Evolutionary conservation across 2,329 filamentous ascomycete species (phyloP), one percentile per base, ranked within the genome.

Genomic region (Epicoccum nigrum): DNA sequence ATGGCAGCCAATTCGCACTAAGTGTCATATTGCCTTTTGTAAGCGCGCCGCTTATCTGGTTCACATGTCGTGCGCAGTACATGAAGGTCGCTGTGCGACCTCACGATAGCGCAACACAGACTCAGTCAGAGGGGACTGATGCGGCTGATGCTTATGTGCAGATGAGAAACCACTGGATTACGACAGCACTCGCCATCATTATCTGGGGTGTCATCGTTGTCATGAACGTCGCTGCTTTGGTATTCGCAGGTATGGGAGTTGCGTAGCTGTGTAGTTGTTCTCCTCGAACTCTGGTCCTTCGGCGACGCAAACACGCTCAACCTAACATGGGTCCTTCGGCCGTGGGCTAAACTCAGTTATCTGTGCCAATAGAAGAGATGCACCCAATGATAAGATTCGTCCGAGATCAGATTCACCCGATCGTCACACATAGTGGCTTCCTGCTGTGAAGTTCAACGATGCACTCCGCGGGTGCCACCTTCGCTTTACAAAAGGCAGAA

Each of bases 11-110:
- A 72, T 90, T 95, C 6, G 88, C 84, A 0, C 78, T 96, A 12
- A 90, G 86, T 62, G 82, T 92, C 9, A 88, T 92, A 11, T 71
- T 96, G 43, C 91, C 91, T 0, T 92, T 96, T 67, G 84, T 93
- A n/a, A 86, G 84, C 1, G 89, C 90, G 1, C 91, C 91, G 1
- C 76, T 96, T 25, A 87, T 96, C 48, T 95, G 89, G 74, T 95
- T 95, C 64, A 96, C 91, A 0, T 90, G 88, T 62, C 81, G 87
- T 34, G 83, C 85, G 59, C 85, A 85, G 65, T 94, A 88, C 73
- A 96, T 96, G 91, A 89, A 84, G 7, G 87, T 90, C 5, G 70
- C 74, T 49, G 74, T 79, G 13, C 25, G 33, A 9, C 33, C 43
- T 30, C 16, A 39, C 7, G 13, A 40, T 7, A 40, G 30, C 16